Percentiles rank a stretch among this genome's conserved stretches.
phyloP scores from a whole-genome alignment of 2,329 filamentous ascomycete genomes.

The Colletotrichum siamense region DNA sequence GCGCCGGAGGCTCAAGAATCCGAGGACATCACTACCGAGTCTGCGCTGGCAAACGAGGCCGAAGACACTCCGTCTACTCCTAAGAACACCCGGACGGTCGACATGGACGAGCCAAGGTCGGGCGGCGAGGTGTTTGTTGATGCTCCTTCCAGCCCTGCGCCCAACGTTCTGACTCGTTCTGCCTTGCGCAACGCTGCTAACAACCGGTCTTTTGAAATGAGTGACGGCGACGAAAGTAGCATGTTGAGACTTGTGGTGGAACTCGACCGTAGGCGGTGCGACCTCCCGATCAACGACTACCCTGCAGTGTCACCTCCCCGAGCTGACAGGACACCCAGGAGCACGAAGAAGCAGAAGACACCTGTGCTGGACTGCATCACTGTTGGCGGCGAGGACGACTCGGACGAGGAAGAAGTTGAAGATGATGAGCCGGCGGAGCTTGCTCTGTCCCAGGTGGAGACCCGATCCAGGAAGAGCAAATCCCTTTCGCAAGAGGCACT shows the following conservation, averaged over 20 bases:
- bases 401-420: constrained; percentile 25
- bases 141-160: constrained; percentile 49
- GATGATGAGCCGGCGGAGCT: constrained; percentile 9
- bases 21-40: neutral
- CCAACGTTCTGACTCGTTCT: constrained; percentile 28
- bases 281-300: constrained; percentile 27
- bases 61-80: constrained; percentile 15
- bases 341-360: constrained; percentile 24
- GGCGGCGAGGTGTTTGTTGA: constrained; percentile 56
- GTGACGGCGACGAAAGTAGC: constrained; percentile 52
- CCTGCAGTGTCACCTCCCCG: constrained; percentile 34
- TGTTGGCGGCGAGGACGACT: constrained; percentile 28
- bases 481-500: constrained; percentile 14
- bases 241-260: constrained; percentile 55
- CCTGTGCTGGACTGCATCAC: constrained; percentile 37
- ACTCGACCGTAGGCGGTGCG: constrained; percentile 47
- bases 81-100: constrained; percentile 7
- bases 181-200: constrained; percentile 25
- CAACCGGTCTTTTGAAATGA: constrained; percentile 42
- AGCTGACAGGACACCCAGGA: neutral
- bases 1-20: neutral
- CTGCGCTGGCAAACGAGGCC: neutral
- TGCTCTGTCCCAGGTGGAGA: constrained; percentile 5
- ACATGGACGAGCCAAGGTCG: constrained; percentile 44
- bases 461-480: neutral